Evolutionary conservation across 805 yeast species (phyloP).

Genomic region (Starmerella bacillaris): DNA sequence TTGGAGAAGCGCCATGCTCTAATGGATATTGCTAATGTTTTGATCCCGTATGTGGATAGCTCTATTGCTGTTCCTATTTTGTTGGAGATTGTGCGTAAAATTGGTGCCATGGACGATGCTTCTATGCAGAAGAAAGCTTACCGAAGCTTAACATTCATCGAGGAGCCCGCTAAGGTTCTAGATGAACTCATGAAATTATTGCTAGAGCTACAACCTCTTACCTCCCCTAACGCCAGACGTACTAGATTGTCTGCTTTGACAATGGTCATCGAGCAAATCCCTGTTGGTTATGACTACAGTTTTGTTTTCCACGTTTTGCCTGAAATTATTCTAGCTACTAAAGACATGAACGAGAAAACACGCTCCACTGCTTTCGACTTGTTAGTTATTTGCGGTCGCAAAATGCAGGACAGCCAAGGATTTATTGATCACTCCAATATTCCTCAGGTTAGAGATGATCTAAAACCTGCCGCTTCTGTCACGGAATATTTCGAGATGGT

Average conservation of each 20-base stretch:
- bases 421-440: constrained; percentile 43
- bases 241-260: constrained; percentile 56
- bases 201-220: constrained; percentile 27
- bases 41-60: constrained; percentile 67
- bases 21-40: constrained; percentile 76
- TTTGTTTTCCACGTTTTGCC: constrained; percentile 71
- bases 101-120: constrained; percentile 24
- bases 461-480: constrained; percentile 49
- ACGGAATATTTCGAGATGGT: constrained; percentile 82
- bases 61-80: constrained; percentile 6
- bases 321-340: constrained; percentile 77
- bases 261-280: constrained; percentile 42
- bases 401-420: constrained; percentile 45
- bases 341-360: constrained; percentile 82
- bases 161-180: constrained; percentile 49
- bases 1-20: constrained; percentile 48
- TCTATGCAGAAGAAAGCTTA: constrained; percentile 78
- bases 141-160: constrained; percentile 42
- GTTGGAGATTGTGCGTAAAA: constrained; percentile 13
- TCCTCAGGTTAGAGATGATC: constrained; percentile 49
- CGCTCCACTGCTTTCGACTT: constrained; percentile 63
- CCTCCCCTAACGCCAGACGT: constrained; percentile 61
- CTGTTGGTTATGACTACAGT: constrained; percentile 38
- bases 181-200: constrained; percentile 31
- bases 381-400: constrained; percentile 61